These are phyloP conservation scores for Davidsoniella eucalypti DNA, from an alignment of 2,329 filamentous ascomycete genomes.

Conservation along the genomic window DNA sequence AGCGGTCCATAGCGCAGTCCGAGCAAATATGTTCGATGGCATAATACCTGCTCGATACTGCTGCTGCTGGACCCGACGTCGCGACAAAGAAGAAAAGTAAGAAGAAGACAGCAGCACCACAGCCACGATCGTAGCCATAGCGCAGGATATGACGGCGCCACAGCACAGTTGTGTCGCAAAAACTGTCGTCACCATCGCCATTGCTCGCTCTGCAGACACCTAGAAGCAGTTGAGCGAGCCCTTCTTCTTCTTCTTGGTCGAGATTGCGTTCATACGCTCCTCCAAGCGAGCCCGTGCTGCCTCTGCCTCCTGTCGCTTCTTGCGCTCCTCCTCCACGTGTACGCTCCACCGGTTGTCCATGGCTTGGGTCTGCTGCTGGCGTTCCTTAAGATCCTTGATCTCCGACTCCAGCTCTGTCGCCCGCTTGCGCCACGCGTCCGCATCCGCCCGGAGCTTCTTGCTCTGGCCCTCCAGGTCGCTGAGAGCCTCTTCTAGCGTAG, in stretches of 20 bases:
- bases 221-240: constrained; percentile 95
- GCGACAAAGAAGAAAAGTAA: background rate
- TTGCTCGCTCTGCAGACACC: constrained; percentile 16
- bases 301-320: constrained; percentile 81
- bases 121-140: background rate
- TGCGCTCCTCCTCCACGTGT: constrained; percentile 91
- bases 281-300: constrained; percentile 77
- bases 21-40: too few species aligned
- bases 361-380: constrained; percentile 26
- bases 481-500: constrained; percentile 86
- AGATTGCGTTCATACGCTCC: constrained; percentile 84
- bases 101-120: background rate
- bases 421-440: constrained; percentile 81
- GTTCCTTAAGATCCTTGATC: constrained; percentile 46
- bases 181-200: background rate
- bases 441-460: constrained; percentile 80
- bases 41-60: too few species aligned
- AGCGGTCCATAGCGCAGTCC: too few species aligned
- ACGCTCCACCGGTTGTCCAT: constrained; percentile 50
- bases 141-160: background rate
- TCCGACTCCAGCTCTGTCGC: constrained; percentile 58
- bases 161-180: background rate
- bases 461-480: constrained; percentile 84
- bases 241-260: constrained; percentile 89
- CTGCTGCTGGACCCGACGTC: background rate